Percentiles rank a stretch among this genome's conserved stretches.
These are phyloP conservation scores for Metarhizium anisopliae DNA, from an alignment of 2,329 filamentous ascomycete genomes.

Conservation along the genomic window DNA sequence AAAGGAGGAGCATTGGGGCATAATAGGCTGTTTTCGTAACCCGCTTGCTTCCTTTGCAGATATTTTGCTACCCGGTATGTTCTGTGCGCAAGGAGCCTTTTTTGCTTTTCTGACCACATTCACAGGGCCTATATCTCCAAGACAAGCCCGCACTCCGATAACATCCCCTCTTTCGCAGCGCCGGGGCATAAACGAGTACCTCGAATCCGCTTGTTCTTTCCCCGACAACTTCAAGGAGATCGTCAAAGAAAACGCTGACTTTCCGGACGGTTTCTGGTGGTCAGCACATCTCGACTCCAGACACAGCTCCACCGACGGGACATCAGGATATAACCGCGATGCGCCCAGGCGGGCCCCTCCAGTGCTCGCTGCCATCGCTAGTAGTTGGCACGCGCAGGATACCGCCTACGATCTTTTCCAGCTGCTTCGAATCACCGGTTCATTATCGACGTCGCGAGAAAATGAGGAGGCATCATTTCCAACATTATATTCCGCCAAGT, in stretches of 20 bases:
- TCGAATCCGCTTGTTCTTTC: conserved; percentile 36
- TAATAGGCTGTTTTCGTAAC: conserved; percentile 43
- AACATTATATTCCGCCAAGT: conserved; percentile 43
- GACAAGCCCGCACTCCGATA: conserved; percentile 39
- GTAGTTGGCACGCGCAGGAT: conserved; percentile 40
- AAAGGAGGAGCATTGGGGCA: conserved; percentile 36
- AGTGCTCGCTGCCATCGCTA: conserved; percentile 39
- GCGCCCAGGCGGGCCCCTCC: conserved; percentile 35
- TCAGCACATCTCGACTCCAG: conserved; percentile 36
- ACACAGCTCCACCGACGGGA: conserved; percentile 12
- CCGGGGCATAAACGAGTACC: conserved; percentile 41
- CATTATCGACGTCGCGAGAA: conserved; percentile 38
- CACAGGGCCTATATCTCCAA: conserved; percentile 36
- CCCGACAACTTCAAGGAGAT: conserved; percentile 29
- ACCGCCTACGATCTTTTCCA: conserved; percentile 44
- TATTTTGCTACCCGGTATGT: conserved; percentile 40
- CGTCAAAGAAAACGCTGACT: conserved; percentile 39
- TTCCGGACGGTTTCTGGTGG: conserved; percentile 50
- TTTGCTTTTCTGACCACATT: neutral
- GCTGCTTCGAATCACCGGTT: conserved; percentile 40
- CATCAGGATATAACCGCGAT: conserved; percentile 17
- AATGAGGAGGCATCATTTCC: conserved; percentile 40
- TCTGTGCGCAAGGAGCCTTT: neutral
- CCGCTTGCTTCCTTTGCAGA: conserved; percentile 37
- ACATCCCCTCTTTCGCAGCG: conserved; percentile 40